These are phyloP conservation scores for Nigrograna mackinnonii DNA, from an alignment of 2,329 filamentous ascomycete species.

Conservation along the genomic window DNA sequence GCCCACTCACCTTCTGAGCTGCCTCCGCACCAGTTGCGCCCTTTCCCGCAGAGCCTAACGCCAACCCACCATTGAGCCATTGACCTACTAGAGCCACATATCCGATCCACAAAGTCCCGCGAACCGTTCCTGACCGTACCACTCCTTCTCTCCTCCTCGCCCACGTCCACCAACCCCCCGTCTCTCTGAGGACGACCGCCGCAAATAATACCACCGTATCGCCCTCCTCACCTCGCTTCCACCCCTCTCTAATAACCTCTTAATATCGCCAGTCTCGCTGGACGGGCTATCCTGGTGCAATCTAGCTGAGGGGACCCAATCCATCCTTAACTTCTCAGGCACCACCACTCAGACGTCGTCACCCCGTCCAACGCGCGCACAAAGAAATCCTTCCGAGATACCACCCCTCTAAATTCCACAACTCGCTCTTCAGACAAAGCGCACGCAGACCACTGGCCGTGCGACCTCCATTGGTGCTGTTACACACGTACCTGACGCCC, in stretches of 20 bases:
- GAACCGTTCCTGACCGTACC: neutral
- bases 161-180: too few relatives aligned
- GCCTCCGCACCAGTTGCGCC: conserved; percentile 18
- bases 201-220: too few relatives aligned
- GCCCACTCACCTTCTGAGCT: conserved; percentile 22
- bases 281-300: conserved; percentile 25
- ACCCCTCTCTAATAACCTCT: too few relatives aligned
- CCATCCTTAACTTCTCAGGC: conserved; percentile 10
- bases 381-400: conserved; percentile 18
- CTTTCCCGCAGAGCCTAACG: conserved; percentile 13
- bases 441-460: conserved; percentile 12
- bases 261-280: conserved; percentile 17
- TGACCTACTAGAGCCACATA: neutral
- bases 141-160: neutral
- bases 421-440: conserved; percentile 19
- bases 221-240: conserved; percentile 7
- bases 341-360: conserved; percentile 4
- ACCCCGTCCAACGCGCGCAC: conserved; percentile 16
- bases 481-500: conserved; percentile 28
- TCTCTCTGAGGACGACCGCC: too few relatives aligned
- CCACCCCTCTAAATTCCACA: conserved; percentile 6
- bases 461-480: conserved; percentile 18
- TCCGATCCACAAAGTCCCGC: neutral
- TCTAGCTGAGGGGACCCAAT: conserved; percentile 15
- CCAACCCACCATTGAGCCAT: neutral